These are phyloP conservation scores for Tetrapisispora namnaoensis DNA, from an alignment of 805 yeast species.

Conservation along the genomic window DNA sequence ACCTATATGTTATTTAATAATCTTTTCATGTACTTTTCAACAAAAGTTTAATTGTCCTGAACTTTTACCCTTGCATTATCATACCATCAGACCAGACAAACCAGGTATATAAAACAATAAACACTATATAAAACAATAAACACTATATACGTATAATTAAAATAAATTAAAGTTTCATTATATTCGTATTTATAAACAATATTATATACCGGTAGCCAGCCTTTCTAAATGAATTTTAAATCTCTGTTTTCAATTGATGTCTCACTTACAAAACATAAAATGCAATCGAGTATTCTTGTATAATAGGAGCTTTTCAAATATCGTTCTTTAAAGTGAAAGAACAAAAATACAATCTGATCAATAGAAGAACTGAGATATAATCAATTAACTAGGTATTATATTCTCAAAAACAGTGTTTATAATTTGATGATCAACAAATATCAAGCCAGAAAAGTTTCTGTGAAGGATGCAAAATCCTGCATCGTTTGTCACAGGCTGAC, in stretches of 20 bases:
- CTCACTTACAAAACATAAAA: too few species aligned
- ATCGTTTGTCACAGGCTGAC: slow-evolving; percentile 22
- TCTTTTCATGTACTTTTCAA: background rate
- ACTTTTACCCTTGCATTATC: background rate
- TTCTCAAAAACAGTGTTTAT: too few species aligned
- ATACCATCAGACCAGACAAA: background rate
- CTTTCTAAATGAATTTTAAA: too few species aligned
- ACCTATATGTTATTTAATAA: background rate
- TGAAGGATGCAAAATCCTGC: slow-evolving; percentile 24
- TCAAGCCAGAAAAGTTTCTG: slow-evolving; percentile 19
- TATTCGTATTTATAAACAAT: too few species aligned
- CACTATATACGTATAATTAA: background rate
- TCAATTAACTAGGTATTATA: too few species aligned
- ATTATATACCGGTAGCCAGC: too few species aligned
- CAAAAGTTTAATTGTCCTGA: background rate
- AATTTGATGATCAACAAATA: slow-evolving; percentile 22
- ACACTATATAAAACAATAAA: background rate
- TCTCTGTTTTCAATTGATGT: too few species aligned
- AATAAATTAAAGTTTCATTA: background rate
- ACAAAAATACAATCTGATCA: too few species aligned
- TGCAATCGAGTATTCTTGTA: too few species aligned
- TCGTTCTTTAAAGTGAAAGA: too few species aligned
- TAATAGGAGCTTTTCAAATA: too few species aligned
- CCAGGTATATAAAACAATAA: background rate
- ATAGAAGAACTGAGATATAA: too few species aligned